phyloP scores from a whole-genome alignment of 768 basidiomycete species.

The Harrya chromipes region DNA sequence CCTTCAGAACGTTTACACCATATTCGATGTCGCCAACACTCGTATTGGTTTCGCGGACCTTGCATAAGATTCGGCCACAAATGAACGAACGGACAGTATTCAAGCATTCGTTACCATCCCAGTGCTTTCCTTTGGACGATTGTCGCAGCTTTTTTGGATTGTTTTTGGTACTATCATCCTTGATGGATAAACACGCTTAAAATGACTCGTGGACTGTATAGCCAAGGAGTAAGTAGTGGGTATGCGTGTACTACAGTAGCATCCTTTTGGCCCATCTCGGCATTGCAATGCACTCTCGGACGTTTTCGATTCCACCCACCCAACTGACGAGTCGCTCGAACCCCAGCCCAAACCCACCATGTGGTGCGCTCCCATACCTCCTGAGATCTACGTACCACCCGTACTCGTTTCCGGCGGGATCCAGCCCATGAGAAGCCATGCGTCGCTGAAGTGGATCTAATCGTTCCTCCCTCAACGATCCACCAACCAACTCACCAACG shows the following conservation, averaged over 20 bases:
- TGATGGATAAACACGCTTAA: background rate
- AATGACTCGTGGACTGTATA: background rate
- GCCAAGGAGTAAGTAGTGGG: background rate
- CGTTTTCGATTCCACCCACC: slow-evolving; percentile 83
- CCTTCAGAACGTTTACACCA: slow-evolving; percentile 30
- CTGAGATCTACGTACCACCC: slow-evolving; percentile 84
- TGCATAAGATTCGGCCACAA: slow-evolving; percentile 3
- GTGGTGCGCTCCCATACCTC: slow-evolving; percentile 81
- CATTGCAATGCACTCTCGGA: slow-evolving; percentile 91
- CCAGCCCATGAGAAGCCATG: slow-evolving; percentile 48
- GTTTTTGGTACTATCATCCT: background rate
- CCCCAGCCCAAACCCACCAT: slow-evolving; percentile 95
- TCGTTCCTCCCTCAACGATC: slow-evolving; percentile 85
- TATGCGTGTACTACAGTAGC: slow-evolving; percentile 43
- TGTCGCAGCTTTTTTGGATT: background rate
- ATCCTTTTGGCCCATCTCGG: slow-evolving; percentile 85
- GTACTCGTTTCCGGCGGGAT: slow-evolving; percentile 39
- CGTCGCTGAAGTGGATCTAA: slow-evolving; percentile 45
- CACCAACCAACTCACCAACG: slow-evolving; percentile 89
- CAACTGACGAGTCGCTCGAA: slow-evolving; percentile 89
- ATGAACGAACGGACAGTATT: background rate
- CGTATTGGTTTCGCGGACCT: slow-evolving; percentile 43
- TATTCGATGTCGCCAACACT: slow-evolving; percentile 31
- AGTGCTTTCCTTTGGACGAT: background rate
- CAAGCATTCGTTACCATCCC: background rate